Evolutionary conservation across 306 rosid species (phyloP), one percentile per base, ranked within the genome.

Genomic region (Amphicarpaea edgeworthii): DNA sequence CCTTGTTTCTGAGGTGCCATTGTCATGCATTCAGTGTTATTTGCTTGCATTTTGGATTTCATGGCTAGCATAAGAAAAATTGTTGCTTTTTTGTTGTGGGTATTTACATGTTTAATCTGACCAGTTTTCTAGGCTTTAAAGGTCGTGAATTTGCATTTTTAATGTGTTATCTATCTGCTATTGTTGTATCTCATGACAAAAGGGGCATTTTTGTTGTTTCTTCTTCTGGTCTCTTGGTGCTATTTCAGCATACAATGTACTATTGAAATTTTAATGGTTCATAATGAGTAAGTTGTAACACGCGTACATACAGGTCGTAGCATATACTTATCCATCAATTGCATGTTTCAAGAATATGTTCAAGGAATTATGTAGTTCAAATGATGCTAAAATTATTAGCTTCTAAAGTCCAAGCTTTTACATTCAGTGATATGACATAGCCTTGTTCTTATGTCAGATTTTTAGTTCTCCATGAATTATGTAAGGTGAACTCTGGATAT

Each of bases 1-100:
- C 64, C 79, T 94, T 61, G 96, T 94, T 84, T 91, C 87, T 75
- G 97, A 88, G 98, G 98, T 91, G 3, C 38, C 61, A 76, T 38
- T 81, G 17, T 59, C 19, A 46, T 53, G 30, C 67, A 47, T 66
- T 34, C 62, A 68, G 0, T 47, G 7, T 76, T 60, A 55, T n/a
- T 21, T 69, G 11, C 30, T 10, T 32, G 76, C 77, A 68, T 63
- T 80, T 7, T 71, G 5, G 20, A 59, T 78, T 68, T 68, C 38
- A 17, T 26, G 59, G 37, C 81, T 73, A 61, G 21, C 7, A 12
- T 43, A 17, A 55, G 50, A 58, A 45, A 7, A 82, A 64, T 40
- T 65, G 34, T 45, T 41, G 43, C 16, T 6, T 1, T 49, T 62
- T 37, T 49, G 42, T 75, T 41, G 6, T 61, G 19, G 42, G 55